Base-by-base conservation (phyloP, 2,329 filamentous ascomycete genomes). In the Aspergillus viridinutans region DNA sequence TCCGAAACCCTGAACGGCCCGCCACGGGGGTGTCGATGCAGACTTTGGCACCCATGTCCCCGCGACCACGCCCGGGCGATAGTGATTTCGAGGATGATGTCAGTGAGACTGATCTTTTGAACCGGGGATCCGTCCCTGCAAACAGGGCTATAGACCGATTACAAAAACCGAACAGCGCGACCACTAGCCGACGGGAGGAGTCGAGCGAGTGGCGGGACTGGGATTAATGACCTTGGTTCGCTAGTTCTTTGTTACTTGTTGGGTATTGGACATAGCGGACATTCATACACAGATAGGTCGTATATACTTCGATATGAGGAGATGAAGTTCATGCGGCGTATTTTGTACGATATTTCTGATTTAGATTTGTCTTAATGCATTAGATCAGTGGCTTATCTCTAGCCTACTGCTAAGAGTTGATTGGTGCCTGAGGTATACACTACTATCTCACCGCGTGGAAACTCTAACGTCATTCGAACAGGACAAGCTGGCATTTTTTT, bases 11-110 rank as follows among this genome's bases (percentile, higher is more conserved):
- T 2, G 71, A 74, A 3, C 70, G 71, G 17, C 74, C 74, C 4
- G 61, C 67, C 8, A 76, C 74, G 1, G 74, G 74, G 2, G 72
- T 77, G 3, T 77, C 75, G 2, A 76, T 77, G 74, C 72, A 74
- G 59, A 77, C 75, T 0, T 64, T 77, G 38, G 65, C 69, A 3
- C 74, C 74, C 1, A 68, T 69, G 58, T 77, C 75, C 7, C 74
- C 74, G 10, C 68, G 73, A 1, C 68, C 67, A 2, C 61, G 70
- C 26, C 69, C 70, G 9, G 72, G 69, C 0, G 72, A 75, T 50
- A 71, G 66, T 42, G 71, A 72, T 52, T 69, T 65, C 47, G 72
- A 74, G 6, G 69, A 69, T 20, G 66, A 68, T 8, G 10, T 59
- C n/a, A 67, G 71, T 17, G 61, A 61, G 10, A 60, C 60, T 26